Evolutionary conservation across 805 yeast species (phyloP).

Genomic region (Millerozyma miso): DNA sequence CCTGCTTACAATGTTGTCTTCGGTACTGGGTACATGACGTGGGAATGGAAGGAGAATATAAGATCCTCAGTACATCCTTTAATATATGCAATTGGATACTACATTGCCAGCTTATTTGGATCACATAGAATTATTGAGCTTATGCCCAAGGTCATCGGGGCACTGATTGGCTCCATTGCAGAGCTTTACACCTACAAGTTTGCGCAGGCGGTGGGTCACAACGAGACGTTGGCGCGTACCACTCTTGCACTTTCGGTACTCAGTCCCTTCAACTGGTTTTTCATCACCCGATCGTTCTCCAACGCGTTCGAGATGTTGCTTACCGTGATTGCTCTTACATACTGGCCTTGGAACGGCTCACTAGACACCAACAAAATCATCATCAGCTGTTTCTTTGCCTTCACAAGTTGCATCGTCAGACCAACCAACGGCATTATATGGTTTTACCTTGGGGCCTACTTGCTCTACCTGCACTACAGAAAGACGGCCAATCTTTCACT

Average conservation of each 20-base stretch:
- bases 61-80: conserved; percentile 81
- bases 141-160: conserved; percentile 68
- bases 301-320: conserved; percentile 76
- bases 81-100: conserved; percentile 49
- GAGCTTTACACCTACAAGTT: conserved; percentile 59
- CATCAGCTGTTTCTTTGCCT: conserved; percentile 44
- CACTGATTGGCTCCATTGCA: conserved; percentile 62
- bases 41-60: conserved; percentile 87
- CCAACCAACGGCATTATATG: conserved; percentile 84
- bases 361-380: conserved; percentile 13
- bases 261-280: conserved; percentile 80
- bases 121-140: conserved; percentile 34
- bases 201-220: conserved; percentile 32
- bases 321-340: conserved; percentile 60
- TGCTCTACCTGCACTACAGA: conserved; percentile 1
- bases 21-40: conserved; percentile 80
- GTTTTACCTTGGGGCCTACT: conserved; percentile 52
- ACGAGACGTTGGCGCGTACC: conserved; percentile 31
- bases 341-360: conserved; percentile 59
- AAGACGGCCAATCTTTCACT: neutral
- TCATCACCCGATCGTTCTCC: conserved; percentile 78
- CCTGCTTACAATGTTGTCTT: conserved; percentile 78
- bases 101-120: conserved; percentile 23
- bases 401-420: conserved; percentile 63
- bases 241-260: conserved; percentile 49